Percentiles rank a stretch among this genome's conserved stretches.
Evolutionary conservation across 495 filamentous ascomycete genomes (phyloP).

Genomic region (Bacidia rubella): DNA sequence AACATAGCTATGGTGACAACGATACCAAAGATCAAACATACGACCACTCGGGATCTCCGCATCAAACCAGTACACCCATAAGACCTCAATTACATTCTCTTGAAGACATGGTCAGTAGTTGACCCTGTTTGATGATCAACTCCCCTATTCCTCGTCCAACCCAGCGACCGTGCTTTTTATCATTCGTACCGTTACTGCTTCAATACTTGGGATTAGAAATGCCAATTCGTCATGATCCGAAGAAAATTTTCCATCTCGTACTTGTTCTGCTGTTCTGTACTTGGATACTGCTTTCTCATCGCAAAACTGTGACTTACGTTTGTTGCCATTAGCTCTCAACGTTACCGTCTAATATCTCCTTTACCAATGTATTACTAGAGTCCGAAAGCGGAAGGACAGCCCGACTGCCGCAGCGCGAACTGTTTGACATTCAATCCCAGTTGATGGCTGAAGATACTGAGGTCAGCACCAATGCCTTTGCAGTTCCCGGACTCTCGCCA

Average conservation of each 20-base stretch:
- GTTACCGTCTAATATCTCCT: slow-evolving; percentile 2
- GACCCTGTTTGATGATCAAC: no score
- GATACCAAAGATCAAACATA: no score
- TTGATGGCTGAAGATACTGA: slow-evolving; percentile 74
- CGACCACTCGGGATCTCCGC: no score
- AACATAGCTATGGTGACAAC: no score
- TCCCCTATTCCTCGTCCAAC: no score
- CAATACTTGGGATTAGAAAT: no score
- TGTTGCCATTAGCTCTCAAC: neutral
- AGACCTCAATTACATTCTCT: no score
- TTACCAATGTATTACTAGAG: neutral
- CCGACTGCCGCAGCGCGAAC: slow-evolving; percentile 65
- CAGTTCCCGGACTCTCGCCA: slow-evolving; percentile 7
- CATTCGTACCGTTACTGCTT: no score
- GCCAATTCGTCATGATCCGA: neutral
- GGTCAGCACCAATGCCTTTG: slow-evolving; percentile 18
- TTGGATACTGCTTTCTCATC: neutral
- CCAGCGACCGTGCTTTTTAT: no score
- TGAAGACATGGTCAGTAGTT: no score
- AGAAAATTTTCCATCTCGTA: neutral
- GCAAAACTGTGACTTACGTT: neutral
- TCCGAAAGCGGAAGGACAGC: slow-evolving; percentile 27
- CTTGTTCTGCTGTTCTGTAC: no score
- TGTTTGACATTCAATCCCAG: slow-evolving; percentile 89
- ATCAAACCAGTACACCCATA: no score